Evolutionary conservation across 2,329 filamentous ascomycete genomes (phyloP).

Genomic region (Seiridium unicorne): DNA sequence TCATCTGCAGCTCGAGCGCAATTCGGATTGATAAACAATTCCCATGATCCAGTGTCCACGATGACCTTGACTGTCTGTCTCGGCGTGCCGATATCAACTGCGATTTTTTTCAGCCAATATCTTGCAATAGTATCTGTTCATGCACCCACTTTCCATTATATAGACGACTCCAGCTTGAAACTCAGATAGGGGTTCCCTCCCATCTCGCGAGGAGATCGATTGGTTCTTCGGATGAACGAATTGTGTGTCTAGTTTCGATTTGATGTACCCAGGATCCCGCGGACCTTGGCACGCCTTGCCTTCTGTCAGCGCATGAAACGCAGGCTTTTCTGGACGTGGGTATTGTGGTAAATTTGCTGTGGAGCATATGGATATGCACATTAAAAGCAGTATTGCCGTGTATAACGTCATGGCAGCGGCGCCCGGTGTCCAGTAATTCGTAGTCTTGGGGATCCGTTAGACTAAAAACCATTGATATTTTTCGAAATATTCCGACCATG

Average conservation of each 20-base stretch:
- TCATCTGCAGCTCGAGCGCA: conserved; percentile 30
- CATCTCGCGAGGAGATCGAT: conserved; percentile 13
- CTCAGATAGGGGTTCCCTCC: conserved; percentile 18
- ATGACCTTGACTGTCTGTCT: conserved; percentile 32
- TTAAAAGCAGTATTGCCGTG: background rate
- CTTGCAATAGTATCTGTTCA: too few relatives aligned
- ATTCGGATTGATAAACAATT: conserved; percentile 34
- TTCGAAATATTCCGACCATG: too few relatives aligned
- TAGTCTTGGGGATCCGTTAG: too few relatives aligned
- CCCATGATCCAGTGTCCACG: conserved; percentile 36
- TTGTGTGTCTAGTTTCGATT: conserved; percentile 17
- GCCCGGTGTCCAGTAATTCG: too few relatives aligned
- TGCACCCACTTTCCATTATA: conserved; percentile 28
- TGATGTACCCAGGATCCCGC: conserved; percentile 17
- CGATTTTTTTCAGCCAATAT: too few relatives aligned
- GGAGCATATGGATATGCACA: background rate
- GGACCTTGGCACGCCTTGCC: background rate
- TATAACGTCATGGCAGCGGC: background rate
- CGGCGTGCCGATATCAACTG: conserved; percentile 35
- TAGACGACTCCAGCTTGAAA: conserved; percentile 31
- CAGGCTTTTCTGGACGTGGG: background rate
- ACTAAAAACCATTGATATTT: too few relatives aligned
- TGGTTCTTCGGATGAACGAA: conserved; percentile 15
- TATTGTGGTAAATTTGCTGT: background rate
- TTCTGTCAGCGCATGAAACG: background rate